Percentiles rank a stretch among this genome's conserved stretches.
These are phyloP conservation scores for Tuber calosporum DNA, from an alignment of 495 filamentous ascomycete species.

Conservation along the genomic window DNA sequence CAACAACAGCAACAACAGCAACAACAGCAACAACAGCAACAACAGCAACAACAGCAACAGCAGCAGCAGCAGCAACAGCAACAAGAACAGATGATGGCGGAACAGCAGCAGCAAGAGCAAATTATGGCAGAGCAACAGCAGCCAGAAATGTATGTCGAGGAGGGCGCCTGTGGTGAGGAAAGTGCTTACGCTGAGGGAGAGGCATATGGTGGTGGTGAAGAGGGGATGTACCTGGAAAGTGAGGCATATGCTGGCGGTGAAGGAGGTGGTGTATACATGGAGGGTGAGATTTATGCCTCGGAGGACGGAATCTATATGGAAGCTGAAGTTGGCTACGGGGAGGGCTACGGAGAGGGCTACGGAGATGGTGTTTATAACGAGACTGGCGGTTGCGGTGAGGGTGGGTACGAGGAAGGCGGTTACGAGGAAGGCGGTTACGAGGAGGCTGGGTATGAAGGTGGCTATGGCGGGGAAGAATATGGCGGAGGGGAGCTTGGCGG, in stretches of 20 bases:
- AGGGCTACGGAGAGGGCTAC: not conserved
- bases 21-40: constrained; percentile 7
- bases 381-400: not conserved
- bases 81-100: not conserved
- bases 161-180: constrained; percentile 4
- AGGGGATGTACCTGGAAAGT: constrained; percentile 3
- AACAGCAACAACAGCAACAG: not conserved
- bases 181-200: constrained; percentile 5
- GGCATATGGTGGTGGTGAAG: constrained; percentile 12
- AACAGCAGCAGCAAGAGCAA: constrained; percentile 10
- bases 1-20: constrained; percentile 6
- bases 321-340: not conserved
- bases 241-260: not conserved
- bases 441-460: constrained; percentile 15
- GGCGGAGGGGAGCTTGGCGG: not conserved
- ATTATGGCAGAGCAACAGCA: constrained; percentile 7
- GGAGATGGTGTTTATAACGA: not conserved
- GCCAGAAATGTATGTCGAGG: constrained; percentile 1
- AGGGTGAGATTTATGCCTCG: not conserved
- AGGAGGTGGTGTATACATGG: constrained; percentile 6
- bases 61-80: not conserved
- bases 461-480: constrained; percentile 14
- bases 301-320: not conserved
- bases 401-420: constrained; percentile 6
- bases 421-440: constrained; percentile 14